A percentile compares a stretch with the other conserved stretches of the same genome.
phyloP scores from a whole-genome alignment of 805 yeast species.

The Nakazawaea anatomiae region DNA sequence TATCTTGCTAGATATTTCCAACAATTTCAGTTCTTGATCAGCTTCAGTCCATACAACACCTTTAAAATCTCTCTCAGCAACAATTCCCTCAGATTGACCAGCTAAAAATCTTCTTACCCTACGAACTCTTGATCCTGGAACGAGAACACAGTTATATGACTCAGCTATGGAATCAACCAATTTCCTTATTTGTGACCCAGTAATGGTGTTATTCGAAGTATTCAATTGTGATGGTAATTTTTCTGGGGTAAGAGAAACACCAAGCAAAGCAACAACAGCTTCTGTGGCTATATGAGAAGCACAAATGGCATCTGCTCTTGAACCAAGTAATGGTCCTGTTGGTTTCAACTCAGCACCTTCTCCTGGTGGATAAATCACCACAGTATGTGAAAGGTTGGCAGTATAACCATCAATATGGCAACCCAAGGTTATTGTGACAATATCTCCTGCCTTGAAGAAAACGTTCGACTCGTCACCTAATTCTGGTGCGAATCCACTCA shows the following conservation, averaged over 20 bases:
- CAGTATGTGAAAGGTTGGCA: slow-evolving; percentile 77
- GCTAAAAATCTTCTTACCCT: slow-evolving; percentile 89
- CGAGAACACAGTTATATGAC: slow-evolving; percentile 74
- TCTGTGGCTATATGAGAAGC: slow-evolving; percentile 90
- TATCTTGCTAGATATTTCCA: slow-evolving; percentile 32
- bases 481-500: slow-evolving; percentile 83
- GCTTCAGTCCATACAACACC: slow-evolving; percentile 87
- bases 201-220: slow-evolving; percentile 35
- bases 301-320: slow-evolving; percentile 82
- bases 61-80: slow-evolving; percentile 87
- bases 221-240: slow-evolving; percentile 55
- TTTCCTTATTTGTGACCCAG: slow-evolving; percentile 64
- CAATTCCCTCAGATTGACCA: slow-evolving; percentile 91
- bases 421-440: slow-evolving; percentile 80
- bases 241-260: slow-evolving; percentile 69
- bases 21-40: slow-evolving; percentile 62
- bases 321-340: slow-evolving; percentile 75
- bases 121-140: slow-evolving; percentile 91
- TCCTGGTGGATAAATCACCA: slow-evolving; percentile 75
- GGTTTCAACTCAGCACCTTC: slow-evolving; percentile 40
- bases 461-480: slow-evolving; percentile 49
- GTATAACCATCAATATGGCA: slow-evolving; percentile 96
- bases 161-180: slow-evolving; percentile 86
- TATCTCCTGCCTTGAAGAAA: slow-evolving; percentile 67
- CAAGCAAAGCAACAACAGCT: slow-evolving; percentile 72